Evolutionary conservation across 495 filamentous ascomycete genomes (phyloP).

Genomic region (Podospora conica): DNA sequence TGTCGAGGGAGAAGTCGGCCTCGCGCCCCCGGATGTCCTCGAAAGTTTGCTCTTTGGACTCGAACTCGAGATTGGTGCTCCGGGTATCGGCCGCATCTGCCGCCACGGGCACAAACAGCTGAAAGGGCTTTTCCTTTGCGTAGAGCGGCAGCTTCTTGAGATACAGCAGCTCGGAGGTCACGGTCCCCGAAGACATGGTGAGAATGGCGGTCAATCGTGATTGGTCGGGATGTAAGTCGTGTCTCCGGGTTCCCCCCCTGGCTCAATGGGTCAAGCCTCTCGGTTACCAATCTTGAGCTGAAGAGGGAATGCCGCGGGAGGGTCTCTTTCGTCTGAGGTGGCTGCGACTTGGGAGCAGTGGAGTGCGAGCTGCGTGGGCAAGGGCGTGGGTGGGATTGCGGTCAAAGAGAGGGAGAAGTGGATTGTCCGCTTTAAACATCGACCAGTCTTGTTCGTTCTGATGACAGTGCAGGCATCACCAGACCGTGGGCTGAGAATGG

Average conservation of each 20-base stretch:
- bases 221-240: background rate
- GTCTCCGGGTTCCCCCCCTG: background rate
- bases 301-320: background rate
- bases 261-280: too few species aligned
- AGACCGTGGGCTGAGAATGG: background rate
- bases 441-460: background rate
- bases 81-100: background rate
- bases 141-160: constrained; percentile 12
- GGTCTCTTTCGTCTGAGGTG: background rate
- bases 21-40: constrained; percentile 8
- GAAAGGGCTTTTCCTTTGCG: constrained; percentile 9
- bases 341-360: background rate
- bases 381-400: background rate
- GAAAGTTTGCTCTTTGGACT: constrained; percentile 9
- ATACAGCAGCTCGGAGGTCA: constrained; percentile 9
- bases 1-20: constrained; percentile 5
- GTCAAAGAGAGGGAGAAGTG: background rate
- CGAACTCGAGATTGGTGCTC: constrained; percentile 11
- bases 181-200: constrained; percentile 9
- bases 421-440: background rate
- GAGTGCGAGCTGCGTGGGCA: background rate
- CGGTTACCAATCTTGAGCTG: background rate
- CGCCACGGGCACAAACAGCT: constrained; percentile 11
- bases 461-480: background rate
- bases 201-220: background rate